Conservation (phyloP, 2,329 filamentous ascomycete species). For the Apiospora malaysiana region DNA sequence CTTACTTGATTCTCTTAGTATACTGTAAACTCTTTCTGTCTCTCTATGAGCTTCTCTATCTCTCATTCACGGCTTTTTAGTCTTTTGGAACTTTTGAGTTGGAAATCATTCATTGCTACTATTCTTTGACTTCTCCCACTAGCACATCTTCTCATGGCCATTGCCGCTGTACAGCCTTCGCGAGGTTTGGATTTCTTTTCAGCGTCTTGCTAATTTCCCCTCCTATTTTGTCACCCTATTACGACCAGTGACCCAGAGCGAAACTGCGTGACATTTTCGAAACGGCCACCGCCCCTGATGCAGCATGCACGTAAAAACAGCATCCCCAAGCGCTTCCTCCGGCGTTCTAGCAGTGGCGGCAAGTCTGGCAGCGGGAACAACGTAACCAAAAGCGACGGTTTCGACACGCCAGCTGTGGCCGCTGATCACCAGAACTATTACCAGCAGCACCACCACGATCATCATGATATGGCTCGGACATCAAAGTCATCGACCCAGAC, state of each 20-base stretch:
- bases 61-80: not conserved
- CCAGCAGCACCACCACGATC: not conserved
- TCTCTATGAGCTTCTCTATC: not conserved
- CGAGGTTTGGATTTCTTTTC: not conserved
- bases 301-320: not conserved
- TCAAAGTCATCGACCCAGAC: not conserved
- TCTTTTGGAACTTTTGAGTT: not conserved
- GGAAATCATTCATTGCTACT: conserved; percentile 7
- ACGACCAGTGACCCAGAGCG: not conserved
- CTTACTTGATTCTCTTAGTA: conserved; percentile 1
- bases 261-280: not conserved
- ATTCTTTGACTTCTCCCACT: conserved; percentile 9
- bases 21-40: not conserved
- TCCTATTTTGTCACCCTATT: not conserved
- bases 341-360: not conserved
- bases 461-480: not conserved
- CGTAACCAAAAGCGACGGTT: not conserved
- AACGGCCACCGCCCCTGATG: not conserved
- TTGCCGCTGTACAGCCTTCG: not conserved
- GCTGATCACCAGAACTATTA: conserved; percentile 5
- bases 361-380: not conserved
- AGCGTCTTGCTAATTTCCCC: not conserved
- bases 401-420: not conserved
- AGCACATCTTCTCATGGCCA: not conserved
- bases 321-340: conserved; percentile 2